Evolutionary conservation across 2,329 filamentous ascomycete species (phyloP).

Genomic region (Neofusicoccum sp.): DNA sequence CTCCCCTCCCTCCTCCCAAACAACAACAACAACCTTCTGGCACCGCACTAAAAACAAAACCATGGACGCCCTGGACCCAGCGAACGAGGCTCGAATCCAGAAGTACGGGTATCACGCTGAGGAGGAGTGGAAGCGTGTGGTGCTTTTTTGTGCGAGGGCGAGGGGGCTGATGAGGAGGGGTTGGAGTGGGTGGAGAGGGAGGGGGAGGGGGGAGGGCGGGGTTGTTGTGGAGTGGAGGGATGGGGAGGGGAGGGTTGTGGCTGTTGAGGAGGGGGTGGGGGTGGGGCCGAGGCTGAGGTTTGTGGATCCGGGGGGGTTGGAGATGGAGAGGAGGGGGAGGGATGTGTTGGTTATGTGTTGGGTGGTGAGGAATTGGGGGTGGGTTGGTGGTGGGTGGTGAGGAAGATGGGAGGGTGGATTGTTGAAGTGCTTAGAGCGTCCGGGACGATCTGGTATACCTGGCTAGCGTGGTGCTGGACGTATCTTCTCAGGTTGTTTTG

Average conservation of each 20-base stretch:
- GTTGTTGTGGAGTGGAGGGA: slow-evolving; percentile 19
- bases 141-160: slow-evolving; percentile 26
- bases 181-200: neutral
- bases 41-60: slow-evolving; percentile 22
- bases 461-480: no score
- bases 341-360: slow-evolving; percentile 30
- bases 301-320: slow-evolving; percentile 1
- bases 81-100: slow-evolving; percentile 23
- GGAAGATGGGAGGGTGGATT: no score
- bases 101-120: slow-evolving; percentile 25
- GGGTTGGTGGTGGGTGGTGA: neutral
- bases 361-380: slow-evolving; percentile 27
- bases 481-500: no score
- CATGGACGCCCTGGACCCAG: slow-evolving; percentile 23
- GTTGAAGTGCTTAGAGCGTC: no score
- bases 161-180: neutral
- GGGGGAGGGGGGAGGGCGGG: slow-evolving; percentile 21
- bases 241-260: neutral
- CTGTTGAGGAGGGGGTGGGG: slow-evolving; percentile 24
- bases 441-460: no score
- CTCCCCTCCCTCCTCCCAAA: neutral
- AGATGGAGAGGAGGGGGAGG: slow-evolving; percentile 18
- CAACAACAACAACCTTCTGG: slow-evolving; percentile 9
- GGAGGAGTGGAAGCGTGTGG: slow-evolving; percentile 25
- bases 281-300: slow-evolving; percentile 24